Percentiles rank a stretch among this genome's conserved stretches.
Evolutionary conservation across 108 stramenopile species (phyloP).

Genomic region (Asterionellopsis glacialis): DNA sequence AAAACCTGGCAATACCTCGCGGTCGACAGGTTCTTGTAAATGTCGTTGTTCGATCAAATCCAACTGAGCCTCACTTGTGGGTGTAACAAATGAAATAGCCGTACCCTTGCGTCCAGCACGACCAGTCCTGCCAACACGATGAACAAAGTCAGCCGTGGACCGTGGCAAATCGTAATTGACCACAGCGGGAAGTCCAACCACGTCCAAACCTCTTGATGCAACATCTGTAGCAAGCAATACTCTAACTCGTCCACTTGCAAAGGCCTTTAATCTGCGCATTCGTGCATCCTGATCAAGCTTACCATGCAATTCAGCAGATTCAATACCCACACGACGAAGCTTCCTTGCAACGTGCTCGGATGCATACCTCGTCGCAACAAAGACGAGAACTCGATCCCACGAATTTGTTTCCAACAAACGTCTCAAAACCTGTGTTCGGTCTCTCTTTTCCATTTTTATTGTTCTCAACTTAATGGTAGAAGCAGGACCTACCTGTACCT

Average conservation of each 20-base stretch:
- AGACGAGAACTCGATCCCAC: slow-evolving; percentile 86
- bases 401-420: slow-evolving; percentile 39
- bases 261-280: slow-evolving; percentile 68
- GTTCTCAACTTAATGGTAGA: slow-evolving; percentile 64
- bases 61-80: slow-evolving; percentile 59
- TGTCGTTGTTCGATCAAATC: slow-evolving; percentile 68
- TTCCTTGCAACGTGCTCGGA: slow-evolving; percentile 79
- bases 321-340: slow-evolving; percentile 66
- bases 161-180: slow-evolving; percentile 89
- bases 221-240: slow-evolving; percentile 95
- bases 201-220: slow-evolving; percentile 93
- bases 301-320: slow-evolving; percentile 88
- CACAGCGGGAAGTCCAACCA: slow-evolving; percentile 80
- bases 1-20: slow-evolving; percentile 56
- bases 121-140: slow-evolving; percentile 94
- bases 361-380: slow-evolving; percentile 85
- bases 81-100: slow-evolving; percentile 87
- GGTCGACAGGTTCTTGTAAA: slow-evolving; percentile 31
- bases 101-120: slow-evolving; percentile 88
- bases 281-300: slow-evolving; percentile 91
- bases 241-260: slow-evolving; percentile 67
- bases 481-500: slow-evolving; percentile 43
- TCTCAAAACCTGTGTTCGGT: slow-evolving; percentile 62
- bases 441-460: slow-evolving; percentile 51
- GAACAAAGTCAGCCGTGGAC: slow-evolving; percentile 86